Percentiles rank a stretch among this genome's conserved stretches.
Conservation (phyloP, 306 rosid species). For the Nissolia schottii region DNA sequence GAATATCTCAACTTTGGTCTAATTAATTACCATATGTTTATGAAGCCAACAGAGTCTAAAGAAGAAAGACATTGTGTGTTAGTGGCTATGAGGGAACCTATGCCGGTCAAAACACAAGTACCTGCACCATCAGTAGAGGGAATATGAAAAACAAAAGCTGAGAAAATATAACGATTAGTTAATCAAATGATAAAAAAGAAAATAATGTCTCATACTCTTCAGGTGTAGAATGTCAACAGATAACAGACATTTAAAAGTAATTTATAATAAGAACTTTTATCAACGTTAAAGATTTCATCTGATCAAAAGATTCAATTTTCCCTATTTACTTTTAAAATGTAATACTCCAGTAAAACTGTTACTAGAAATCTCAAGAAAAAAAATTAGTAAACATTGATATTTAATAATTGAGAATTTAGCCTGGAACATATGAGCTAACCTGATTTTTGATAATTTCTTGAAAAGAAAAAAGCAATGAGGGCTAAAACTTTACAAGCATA, state of each 20-base stretch:
- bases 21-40: conserved; percentile 30
- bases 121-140: conserved; percentile 35
- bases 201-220: neutral
- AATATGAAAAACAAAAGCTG: neutral
- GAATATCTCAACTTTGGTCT: too few relatives aligned
- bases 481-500: too few relatives aligned
- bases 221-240: neutral
- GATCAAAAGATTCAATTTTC: neutral
- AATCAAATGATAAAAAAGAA: neutral
- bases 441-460: too few relatives aligned
- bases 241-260: neutral
- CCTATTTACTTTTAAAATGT: neutral
- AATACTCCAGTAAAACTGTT: neutral
- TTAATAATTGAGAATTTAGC: too few relatives aligned
- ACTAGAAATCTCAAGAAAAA: neutral
- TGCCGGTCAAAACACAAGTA: neutral
- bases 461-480: too few relatives aligned
- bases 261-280: neutral
- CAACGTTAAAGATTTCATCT: neutral
- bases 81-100: neutral
- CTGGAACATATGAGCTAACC: too few relatives aligned
- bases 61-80: conserved; percentile 28
- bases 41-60: neutral
- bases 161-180: neutral
- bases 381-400: neutral